Evolutionary conservation across 768 basidiomycete species (phyloP).

Genomic region (Stropharia rugosoannulata): DNA sequence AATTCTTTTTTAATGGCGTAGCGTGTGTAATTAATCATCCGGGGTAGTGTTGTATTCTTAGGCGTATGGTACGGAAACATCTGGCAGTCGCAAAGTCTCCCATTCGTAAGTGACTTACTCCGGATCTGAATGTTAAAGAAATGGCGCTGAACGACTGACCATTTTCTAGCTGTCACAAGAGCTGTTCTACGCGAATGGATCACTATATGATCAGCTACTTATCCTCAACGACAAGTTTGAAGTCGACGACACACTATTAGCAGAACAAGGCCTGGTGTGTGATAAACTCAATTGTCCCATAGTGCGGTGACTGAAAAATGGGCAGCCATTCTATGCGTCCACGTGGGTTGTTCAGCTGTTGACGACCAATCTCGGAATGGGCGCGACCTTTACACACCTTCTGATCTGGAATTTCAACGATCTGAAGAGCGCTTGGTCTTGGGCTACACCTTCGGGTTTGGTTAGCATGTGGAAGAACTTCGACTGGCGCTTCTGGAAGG

Average conservation of each 20-base stretch:
- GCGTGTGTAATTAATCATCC: background rate
- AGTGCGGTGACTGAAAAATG: background rate
- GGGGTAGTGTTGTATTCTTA: slow-evolving; percentile 37
- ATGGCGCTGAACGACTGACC: slow-evolving; percentile 15
- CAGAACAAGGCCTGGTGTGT: slow-evolving; percentile 38
- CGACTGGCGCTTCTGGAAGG: slow-evolving; percentile 42
- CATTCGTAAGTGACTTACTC: slow-evolving; percentile 21
- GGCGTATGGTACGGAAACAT: slow-evolving; percentile 55
- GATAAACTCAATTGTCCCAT: background rate
- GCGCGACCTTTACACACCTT: slow-evolving; percentile 47
- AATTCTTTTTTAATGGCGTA: too few species aligned
- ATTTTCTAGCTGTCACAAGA: slow-evolving; percentile 48
- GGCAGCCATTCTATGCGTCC: slow-evolving; percentile 44
- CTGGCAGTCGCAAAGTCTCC: slow-evolving; percentile 42
- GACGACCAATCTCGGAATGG: slow-evolving; percentile 45
- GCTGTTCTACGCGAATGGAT: slow-evolving; percentile 47
- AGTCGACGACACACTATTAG: slow-evolving; percentile 39
- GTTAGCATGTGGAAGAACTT: slow-evolving; percentile 31
- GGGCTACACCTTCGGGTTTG: slow-evolving; percentile 37
- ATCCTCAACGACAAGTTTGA: slow-evolving; percentile 46
- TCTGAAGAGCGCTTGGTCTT: slow-evolving; percentile 41
- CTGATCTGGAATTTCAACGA: slow-evolving; percentile 46
- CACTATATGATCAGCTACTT: slow-evolving; percentile 42
- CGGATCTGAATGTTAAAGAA: background rate
- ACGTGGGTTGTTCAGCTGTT: slow-evolving; percentile 47